These are phyloP conservation scores for Saturnispora galanensis DNA, from an alignment of 805 yeast species.

Conservation along the genomic window DNA sequence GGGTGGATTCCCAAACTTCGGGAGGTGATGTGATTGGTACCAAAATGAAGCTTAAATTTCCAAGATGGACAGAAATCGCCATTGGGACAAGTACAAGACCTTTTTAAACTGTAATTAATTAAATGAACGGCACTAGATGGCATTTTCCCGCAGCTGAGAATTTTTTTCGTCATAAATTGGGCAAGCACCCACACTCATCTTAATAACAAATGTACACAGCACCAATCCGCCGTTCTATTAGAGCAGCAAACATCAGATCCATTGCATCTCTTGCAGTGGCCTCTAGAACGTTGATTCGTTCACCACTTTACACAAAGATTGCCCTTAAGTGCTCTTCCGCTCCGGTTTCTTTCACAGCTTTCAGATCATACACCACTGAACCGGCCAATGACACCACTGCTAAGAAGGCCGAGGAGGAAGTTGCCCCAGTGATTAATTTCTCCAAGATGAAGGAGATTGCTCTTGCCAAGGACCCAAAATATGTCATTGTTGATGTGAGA, in stretches of 20 bases:
- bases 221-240: neutral
- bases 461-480: conserved; percentile 33
- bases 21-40: neutral
- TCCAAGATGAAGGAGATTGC: conserved; percentile 33
- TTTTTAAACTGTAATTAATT: no score
- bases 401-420: neutral
- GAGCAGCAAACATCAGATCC: neutral
- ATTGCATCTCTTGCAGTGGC: neutral
- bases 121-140: no score
- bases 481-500: conserved; percentile 76
- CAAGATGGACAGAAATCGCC: neutral
- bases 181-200: no score
- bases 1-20: conserved; percentile 7
- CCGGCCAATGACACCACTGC: neutral
- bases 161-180: no score
- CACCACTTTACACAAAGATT: no score
- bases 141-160: no score
- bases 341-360: neutral
- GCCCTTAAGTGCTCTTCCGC: no score
- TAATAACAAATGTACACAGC: no score
- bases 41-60: neutral
- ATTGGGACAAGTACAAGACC: no score
- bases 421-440: conserved; percentile 25
- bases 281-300: neutral
- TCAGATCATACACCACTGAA: neutral